These are phyloP conservation scores for Brassica incana DNA, from an alignment of 345 rosid genomes.

Conservation along the genomic window DNA sequence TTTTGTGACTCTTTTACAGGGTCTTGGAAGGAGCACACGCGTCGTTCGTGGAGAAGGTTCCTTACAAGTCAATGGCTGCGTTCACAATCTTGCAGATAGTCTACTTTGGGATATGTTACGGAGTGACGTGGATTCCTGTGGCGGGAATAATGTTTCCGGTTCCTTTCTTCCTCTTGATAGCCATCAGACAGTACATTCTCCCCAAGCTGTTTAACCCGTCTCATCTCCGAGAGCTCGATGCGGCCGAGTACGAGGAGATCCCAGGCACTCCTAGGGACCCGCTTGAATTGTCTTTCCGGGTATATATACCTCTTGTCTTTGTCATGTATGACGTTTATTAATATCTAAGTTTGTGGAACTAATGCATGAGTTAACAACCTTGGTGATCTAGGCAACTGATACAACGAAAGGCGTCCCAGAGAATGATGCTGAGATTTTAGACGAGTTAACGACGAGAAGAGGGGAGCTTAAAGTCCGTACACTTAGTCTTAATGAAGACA, in stretches of 20 bases:
- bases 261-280: slow-evolving; percentile 46
- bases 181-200: slow-evolving; percentile 66
- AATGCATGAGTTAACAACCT: background rate
- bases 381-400: slow-evolving; percentile 13
- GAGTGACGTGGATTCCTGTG: slow-evolving; percentile 82
- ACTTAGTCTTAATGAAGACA: slow-evolving; percentile 41
- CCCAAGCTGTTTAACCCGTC: slow-evolving; percentile 55
- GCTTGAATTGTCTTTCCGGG: slow-evolving; percentile 33
- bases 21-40: slow-evolving; percentile 70
- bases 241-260: slow-evolving; percentile 80
- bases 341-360: background rate
- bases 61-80: slow-evolving; percentile 50
- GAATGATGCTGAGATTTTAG: slow-evolving; percentile 54
- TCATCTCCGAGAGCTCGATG: slow-evolving; percentile 68
- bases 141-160: slow-evolving; percentile 84
- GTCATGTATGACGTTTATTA: background rate
- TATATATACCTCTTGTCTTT: background rate
- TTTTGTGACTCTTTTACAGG: slow-evolving; percentile 39
- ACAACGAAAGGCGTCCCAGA: slow-evolving; percentile 15
- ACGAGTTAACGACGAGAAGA: slow-evolving; percentile 75
- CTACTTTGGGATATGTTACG: slow-evolving; percentile 68
- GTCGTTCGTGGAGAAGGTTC: slow-evolving; percentile 75
- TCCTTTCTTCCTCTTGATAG: slow-evolving; percentile 76
- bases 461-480: slow-evolving; percentile 72
- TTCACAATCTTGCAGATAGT: slow-evolving; percentile 66